Evolutionary conservation across 345 rosid species (phyloP).

Genomic region (Linum lewisii): DNA sequence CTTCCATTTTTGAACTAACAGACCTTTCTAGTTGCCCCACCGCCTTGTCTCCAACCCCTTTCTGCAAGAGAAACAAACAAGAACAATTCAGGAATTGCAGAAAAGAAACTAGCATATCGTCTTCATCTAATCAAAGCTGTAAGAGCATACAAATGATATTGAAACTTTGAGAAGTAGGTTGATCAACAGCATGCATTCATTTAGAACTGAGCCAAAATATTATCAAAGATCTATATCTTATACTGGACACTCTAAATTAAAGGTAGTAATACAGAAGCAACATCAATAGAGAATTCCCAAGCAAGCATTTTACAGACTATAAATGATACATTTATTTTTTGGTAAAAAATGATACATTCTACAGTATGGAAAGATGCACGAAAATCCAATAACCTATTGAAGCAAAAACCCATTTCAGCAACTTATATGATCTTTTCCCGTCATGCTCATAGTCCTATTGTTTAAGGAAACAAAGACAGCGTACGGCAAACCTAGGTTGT

Average conservation of each 20-base stretch:
- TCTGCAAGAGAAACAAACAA: slow-evolving; percentile 33
- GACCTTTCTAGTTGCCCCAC: slow-evolving; percentile 81
- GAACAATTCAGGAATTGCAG: not conserved
- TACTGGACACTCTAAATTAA: not conserved
- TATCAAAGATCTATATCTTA: not conserved
- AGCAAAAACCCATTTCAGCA: not conserved
- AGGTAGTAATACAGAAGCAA: not conserved
- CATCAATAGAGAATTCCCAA: slow-evolving; percentile 6
- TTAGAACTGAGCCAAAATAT: not conserved
- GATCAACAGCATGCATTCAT: not conserved
- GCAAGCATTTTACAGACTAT: too few species aligned
- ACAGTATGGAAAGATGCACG: not conserved
- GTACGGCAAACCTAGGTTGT: too few species aligned
- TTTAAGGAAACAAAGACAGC: too few species aligned
- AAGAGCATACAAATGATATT: not conserved
- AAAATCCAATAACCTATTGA: too few species aligned
- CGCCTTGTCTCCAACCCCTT: slow-evolving; percentile 82
- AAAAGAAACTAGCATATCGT: not conserved
- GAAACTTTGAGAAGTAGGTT: not conserved
- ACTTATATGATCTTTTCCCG: not conserved
- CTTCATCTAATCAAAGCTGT: not conserved
- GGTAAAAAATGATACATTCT: too few species aligned
- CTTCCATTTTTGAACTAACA: slow-evolving; percentile 68
- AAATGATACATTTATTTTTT: too few species aligned
- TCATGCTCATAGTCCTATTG: not conserved